These are phyloP conservation scores for Fagopyrum homotropicum DNA, from an alignment of 148 eudicot genomes.

Conservation along the genomic window DNA sequence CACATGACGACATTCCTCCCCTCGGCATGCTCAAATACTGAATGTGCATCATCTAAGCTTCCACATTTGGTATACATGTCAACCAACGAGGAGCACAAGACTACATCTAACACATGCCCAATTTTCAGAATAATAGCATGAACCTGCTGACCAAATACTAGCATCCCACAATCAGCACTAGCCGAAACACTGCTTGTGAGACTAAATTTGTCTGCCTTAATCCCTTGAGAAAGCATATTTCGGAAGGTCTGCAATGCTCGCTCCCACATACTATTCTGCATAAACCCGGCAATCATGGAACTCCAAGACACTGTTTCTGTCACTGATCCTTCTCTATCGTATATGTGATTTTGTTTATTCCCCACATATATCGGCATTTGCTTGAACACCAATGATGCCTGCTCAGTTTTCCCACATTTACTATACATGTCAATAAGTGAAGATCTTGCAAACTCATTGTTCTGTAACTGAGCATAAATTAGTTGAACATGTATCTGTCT, in stretches of 20 bases:
- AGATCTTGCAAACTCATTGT: conserved; percentile 43
- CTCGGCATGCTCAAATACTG: conserved; percentile 32
- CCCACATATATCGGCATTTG: conserved; percentile 12
- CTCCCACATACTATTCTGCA: conserved; percentile 49
- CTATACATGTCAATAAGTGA: conserved; percentile 74
- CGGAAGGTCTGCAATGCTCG: conserved; percentile 54
- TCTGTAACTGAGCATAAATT: conserved; percentile 29
- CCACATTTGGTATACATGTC: conserved; percentile 93
- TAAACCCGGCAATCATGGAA: conserved; percentile 53
- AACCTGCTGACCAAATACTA: conserved; percentile 67
- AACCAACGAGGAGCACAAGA: conserved; percentile 57
- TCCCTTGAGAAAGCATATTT: conserved; percentile 38
- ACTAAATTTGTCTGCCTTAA: conserved; percentile 49
- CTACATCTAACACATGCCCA: conserved; percentile 45
- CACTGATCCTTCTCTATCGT: conserved; percentile 14
- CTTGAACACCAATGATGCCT: conserved; percentile 46
- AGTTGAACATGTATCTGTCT: conserved; percentile 57
- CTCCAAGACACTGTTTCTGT: conserved; percentile 43
- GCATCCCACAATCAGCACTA: conserved; percentile 52
- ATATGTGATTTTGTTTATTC: conserved; percentile 8
- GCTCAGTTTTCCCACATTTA: conserved; percentile 63
- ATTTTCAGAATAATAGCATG: conserved; percentile 44
- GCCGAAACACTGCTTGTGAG: conserved; percentile 57
- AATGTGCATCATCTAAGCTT: conserved; percentile 45
- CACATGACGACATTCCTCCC: conserved; percentile 52